Conservation (phyloP, 352 stramenopile species). For the Globisporangium iwayamae region DNA sequence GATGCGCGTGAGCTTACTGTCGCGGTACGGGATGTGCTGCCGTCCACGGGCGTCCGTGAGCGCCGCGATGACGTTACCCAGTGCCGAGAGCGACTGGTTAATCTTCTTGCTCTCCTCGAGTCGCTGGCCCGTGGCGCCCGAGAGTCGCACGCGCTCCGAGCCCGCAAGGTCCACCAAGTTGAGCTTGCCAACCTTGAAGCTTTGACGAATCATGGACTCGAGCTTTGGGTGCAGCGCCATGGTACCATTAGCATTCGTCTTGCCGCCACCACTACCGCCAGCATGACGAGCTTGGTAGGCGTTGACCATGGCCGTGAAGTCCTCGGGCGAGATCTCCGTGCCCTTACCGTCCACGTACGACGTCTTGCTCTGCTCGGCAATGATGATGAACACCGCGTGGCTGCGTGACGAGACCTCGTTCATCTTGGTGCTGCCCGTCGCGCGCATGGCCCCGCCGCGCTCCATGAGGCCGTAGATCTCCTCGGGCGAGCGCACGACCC, state of each 20-base stretch:
- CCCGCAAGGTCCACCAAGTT: conserved; percentile 93
- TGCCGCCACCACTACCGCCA: background rate
- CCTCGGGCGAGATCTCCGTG: conserved; percentile 75
- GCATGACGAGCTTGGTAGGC: conserved; percentile 56
- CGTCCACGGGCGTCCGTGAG: conserved; percentile 83
- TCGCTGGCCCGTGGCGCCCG: conserved; percentile 79
- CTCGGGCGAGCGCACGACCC: conserved; percentile 89
- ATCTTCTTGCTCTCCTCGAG: conserved; percentile 93
- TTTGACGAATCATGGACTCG: conserved; percentile 89
- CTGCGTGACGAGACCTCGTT: conserved; percentile 85
- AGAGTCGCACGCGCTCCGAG: conserved; percentile 87
- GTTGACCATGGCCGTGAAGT: conserved; percentile 84
- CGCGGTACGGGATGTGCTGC: conserved; percentile 92
- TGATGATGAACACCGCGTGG: conserved; percentile 95
- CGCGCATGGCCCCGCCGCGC: conserved; percentile 77
- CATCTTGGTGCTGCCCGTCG: conserved; percentile 86
- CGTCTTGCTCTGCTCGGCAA: conserved; percentile 91
- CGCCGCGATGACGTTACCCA: conserved; percentile 90
- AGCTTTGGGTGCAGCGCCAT: conserved; percentile 62
- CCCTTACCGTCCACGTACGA: conserved; percentile 84
- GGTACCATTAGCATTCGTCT: conserved; percentile 26
- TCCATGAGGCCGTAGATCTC: conserved; percentile 96
- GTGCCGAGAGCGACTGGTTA: conserved; percentile 88
- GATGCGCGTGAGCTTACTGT: conserved; percentile 93
- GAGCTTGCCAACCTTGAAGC: conserved; percentile 94